Conservation (phyloP, 441 rosid genomes). For the Gossypium schwendimanii region DNA sequence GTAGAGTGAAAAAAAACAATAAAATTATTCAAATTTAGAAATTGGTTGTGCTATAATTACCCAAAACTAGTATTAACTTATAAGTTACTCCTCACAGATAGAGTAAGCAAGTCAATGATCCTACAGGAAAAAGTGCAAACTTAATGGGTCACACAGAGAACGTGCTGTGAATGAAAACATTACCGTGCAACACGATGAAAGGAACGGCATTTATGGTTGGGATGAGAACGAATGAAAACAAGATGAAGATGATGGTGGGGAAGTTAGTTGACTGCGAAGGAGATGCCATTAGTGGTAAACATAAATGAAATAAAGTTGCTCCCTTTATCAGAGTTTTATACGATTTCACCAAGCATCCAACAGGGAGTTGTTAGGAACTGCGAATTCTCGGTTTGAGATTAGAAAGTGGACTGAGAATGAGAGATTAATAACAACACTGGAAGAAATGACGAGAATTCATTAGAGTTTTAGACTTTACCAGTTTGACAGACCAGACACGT, state of each 20-base stretch:
- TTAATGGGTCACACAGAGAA: neutral
- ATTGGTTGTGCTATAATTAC: neutral
- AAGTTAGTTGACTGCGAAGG: neutral
- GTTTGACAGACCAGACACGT: neutral
- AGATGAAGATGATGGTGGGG: neutral
- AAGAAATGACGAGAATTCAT: neutral
- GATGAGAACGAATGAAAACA: constrained; percentile 17
- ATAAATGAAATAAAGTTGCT: neutral
- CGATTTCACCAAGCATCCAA: neutral
- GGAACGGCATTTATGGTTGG: constrained; percentile 44
- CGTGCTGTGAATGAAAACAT: neutral
- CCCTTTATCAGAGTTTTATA: neutral
- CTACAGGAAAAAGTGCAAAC: neutral
- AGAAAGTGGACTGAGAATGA: neutral
- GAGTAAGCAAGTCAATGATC: neutral
- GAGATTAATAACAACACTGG: neutral
- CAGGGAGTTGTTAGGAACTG: neutral
- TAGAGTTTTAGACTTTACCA: neutral
- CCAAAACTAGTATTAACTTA: neutral
- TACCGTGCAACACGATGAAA: constrained; percentile 79
- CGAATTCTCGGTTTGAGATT: neutral
- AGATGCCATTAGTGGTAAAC: constrained; percentile 23
- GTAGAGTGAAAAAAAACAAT: too few species aligned
- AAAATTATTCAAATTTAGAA: neutral
- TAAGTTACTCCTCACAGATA: neutral